These are phyloP conservation scores for Naganishia antarctica DNA, from an alignment of 768 basidiomycete species.

Conservation along the genomic window DNA sequence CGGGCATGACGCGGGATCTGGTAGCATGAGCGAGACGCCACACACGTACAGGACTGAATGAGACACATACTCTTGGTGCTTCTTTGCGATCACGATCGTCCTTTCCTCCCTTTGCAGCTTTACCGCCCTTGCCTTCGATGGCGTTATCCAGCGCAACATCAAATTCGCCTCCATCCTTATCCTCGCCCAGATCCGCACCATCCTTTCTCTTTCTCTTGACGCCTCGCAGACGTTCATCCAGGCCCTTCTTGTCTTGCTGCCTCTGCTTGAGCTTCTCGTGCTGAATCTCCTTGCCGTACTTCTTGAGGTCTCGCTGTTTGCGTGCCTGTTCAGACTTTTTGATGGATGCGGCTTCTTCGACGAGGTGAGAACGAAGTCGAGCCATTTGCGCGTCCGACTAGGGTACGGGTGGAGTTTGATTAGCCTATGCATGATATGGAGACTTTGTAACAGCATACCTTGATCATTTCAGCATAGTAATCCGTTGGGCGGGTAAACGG, in stretches of 20 bases:
- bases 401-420: background rate
- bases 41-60: background rate
- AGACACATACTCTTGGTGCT: constrained; percentile 35
- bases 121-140: constrained; percentile 51
- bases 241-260: constrained; percentile 81
- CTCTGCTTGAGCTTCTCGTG: constrained; percentile 87
- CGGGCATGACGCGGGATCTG: constrained; percentile 60
- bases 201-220: constrained; percentile 91
- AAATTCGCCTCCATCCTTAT: constrained; percentile 63
- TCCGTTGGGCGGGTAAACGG: constrained; percentile 76
- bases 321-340: constrained; percentile 88
- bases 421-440: background rate
- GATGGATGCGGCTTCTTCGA: constrained; percentile 80
- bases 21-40: constrained; percentile 42
- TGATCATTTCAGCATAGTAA: constrained; percentile 28
- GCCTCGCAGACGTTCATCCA: constrained; percentile 77
- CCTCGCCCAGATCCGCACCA: constrained; percentile 61
- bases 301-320: constrained; percentile 89
- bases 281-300: constrained; percentile 97
- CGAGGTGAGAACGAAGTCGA: constrained; percentile 77
- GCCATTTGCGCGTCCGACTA: constrained; percentile 90
- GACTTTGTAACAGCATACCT: background rate
- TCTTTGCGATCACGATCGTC: constrained; percentile 36
- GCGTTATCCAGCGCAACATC: constrained; percentile 89
- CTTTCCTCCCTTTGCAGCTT: constrained; percentile 31